Percentiles rank a stretch among this genome's conserved stretches.
phyloP scores from a whole-genome alignment of 78 protist species.

The Fonticula alba region DNA sequence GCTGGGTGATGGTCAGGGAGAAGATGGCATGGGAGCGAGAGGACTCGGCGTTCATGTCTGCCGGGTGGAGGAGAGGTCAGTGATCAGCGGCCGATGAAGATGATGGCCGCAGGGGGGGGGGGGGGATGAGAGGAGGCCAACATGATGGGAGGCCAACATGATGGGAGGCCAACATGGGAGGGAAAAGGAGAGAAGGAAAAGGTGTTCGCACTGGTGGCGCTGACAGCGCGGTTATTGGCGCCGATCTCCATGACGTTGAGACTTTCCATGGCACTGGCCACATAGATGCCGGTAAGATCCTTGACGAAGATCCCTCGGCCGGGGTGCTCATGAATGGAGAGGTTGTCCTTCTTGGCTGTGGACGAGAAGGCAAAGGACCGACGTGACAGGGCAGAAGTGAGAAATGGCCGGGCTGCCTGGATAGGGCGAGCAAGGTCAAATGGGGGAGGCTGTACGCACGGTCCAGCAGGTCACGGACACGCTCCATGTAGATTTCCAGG shows the following conservation, averaged over 20 bases:
- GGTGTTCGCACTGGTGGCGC: conserved; percentile 1
- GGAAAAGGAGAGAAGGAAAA: not conserved
- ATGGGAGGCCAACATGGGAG: not conserved
- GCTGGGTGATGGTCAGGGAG: not conserved
- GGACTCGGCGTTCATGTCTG: conserved; percentile 26
- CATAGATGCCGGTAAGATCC: not conserved
- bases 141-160: not conserved
- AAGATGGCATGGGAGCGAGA: conserved; percentile 36
- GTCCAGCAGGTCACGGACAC: conserved; percentile 19
- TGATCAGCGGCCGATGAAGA: not conserved
- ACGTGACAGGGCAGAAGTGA: no score
- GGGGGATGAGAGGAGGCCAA: not conserved
- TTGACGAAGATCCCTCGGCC: conserved; percentile 9
- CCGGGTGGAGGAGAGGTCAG: not conserved
- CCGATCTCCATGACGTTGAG: not conserved
- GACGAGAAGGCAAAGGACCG: no score
- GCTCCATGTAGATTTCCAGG: conserved; percentile 37
- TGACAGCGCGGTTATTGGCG: not conserved
- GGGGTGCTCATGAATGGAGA: conserved; percentile 7
- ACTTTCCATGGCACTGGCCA: not conserved
- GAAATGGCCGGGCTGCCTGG: no score
- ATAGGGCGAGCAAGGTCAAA: no score
- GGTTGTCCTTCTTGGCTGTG: conserved; percentile 7
- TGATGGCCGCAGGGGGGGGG: no score
- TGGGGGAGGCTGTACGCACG: no score